phyloP scores from a whole-genome alignment of 2,329 filamentous ascomycete genomes.

The Talaromyces piceae region DNA sequence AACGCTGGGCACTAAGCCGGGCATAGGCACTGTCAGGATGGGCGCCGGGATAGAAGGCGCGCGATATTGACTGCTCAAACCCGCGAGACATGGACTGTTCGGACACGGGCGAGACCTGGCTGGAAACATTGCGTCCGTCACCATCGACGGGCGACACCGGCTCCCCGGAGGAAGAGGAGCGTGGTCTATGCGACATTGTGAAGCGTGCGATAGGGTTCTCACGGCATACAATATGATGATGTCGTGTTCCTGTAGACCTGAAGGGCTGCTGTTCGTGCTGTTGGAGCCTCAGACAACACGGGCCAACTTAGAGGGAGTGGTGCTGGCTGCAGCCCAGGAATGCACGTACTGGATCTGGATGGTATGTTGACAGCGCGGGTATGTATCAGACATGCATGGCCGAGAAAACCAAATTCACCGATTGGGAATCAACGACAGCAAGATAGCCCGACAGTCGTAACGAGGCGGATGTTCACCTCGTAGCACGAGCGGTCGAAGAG shows the following conservation, averaged over 20 bases:
- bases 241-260: not conserved
- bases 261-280: not conserved
- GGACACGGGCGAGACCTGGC: constrained; percentile 9
- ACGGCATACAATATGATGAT: not conserved
- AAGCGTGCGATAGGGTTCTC: not conserved
- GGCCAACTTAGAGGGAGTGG: not conserved
- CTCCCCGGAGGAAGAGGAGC: not conserved
- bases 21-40: constrained; percentile 16
- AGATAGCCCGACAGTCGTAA: too few species aligned
- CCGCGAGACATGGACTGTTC: constrained; percentile 2
- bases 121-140: not conserved
- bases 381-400: not conserved
- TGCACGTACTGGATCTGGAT: not conserved
- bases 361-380: not conserved
- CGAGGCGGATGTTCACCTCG: not conserved
- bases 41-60: constrained; percentile 13
- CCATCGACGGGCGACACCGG: constrained; percentile 6
- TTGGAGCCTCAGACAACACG: not conserved
- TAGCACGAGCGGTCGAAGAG: not conserved
- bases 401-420: not conserved
- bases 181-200: constrained; percentile 7
- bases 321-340: not conserved
- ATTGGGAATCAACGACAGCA: not conserved
- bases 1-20: constrained; percentile 11
- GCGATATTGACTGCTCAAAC: constrained; percentile 2